A percentile compares a stretch with the other conserved stretches of the same genome.
These are phyloP conservation scores for Cryphonectria carpinicola DNA, from an alignment of 2,329 filamentous ascomycete genomes.

Conservation along the genomic window DNA sequence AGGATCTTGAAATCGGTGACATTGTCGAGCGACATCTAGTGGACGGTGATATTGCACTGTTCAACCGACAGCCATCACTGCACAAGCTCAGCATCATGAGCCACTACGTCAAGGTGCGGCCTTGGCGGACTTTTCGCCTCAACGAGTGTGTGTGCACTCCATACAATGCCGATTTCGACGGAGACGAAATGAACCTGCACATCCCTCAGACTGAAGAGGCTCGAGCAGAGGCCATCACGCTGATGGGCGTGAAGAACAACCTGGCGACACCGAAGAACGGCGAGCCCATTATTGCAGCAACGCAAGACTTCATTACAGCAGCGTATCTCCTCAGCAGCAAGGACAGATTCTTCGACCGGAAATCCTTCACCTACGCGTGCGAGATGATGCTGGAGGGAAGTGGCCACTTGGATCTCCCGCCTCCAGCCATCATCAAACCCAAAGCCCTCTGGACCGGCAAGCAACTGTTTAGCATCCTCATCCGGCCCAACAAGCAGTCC, in stretches of 20 bases:
- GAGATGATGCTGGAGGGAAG: conserved; percentile 90
- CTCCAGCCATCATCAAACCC: conserved; percentile 84
- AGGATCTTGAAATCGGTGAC: conserved; percentile 79
- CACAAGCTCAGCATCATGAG: conserved; percentile 99
- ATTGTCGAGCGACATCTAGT: conserved; percentile 93
- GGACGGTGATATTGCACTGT: conserved; percentile 93
- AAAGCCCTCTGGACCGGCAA: conserved; percentile 94
- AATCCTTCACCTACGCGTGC: conserved; percentile 86
- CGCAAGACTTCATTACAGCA: conserved; percentile 98
- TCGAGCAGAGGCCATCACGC: conserved; percentile 87
- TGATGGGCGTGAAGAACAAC: conserved; percentile 99
- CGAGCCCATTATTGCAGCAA: conserved; percentile 97
- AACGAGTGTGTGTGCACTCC: conserved; percentile 98
- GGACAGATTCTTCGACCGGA: conserved; percentile 88
- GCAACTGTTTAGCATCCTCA: conserved; percentile 88
- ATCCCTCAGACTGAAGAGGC: conserved; percentile 98
- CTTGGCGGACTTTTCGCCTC: conserved; percentile 92
- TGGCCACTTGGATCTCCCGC: conserved; percentile 79
- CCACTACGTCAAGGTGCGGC: conserved; percentile 89
- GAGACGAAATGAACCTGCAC: conserved; percentile 98
- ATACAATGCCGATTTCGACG: conserved; percentile 99
- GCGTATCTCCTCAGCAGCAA: conserved; percentile 91
- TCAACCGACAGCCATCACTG: conserved; percentile 96
- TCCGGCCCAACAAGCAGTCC: conserved; percentile 86
- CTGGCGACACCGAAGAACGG: conserved; percentile 95